Evolutionary conservation across 202 grass and related monocot genomes (phyloP), one percentile per base, ranked within the genome.

Genomic region (Elaeis oleifera): DNA sequence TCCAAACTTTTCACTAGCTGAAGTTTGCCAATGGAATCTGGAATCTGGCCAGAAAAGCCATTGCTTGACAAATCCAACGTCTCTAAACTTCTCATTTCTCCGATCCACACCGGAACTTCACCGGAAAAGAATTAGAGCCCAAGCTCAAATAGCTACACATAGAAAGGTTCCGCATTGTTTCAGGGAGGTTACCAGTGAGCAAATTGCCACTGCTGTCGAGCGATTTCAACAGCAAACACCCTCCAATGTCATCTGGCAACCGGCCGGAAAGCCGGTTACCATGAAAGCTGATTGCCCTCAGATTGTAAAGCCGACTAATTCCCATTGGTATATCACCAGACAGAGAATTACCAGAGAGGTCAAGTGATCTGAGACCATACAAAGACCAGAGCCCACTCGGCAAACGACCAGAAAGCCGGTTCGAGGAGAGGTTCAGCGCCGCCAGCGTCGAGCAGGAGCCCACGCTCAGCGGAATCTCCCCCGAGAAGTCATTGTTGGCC

Each of bases 341-440:
- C 0, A 99, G 71, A 53, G 60, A 72, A 76, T 99, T 99, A 72
- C 73, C 73, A 27, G 94, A 99, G 65, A 92, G 85, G 74, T 99
- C 94, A 16, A 99, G 82, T 0, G 74, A 99, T 9, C 88, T 84
- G 23, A 99, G 80, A 11, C 79, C 65, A 3, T 84, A 71, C 58
- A 99, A 23, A 52, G 82, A 83, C 94, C 94, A 99, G 76, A 99
- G 71, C 13, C 73, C 74, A 11, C 75, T 69, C 0, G 85, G 88
- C 50, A 99, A 77, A 32, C 78, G 75, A 1, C 82, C 85, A 0
- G 85, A 84, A 18, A 97, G 74, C 61, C 71, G 77, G 80, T 99
- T 99, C 56, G 71, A 74, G 0, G 94, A 92, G 73, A 99, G 71
- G 83, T 99, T 92, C 63, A 99, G 76, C 53, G 65, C 76, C 6